These are phyloP conservation scores for Metarhizium humberi DNA, from an alignment of 2,329 filamentous ascomycete genomes.

Conservation along the genomic window DNA sequence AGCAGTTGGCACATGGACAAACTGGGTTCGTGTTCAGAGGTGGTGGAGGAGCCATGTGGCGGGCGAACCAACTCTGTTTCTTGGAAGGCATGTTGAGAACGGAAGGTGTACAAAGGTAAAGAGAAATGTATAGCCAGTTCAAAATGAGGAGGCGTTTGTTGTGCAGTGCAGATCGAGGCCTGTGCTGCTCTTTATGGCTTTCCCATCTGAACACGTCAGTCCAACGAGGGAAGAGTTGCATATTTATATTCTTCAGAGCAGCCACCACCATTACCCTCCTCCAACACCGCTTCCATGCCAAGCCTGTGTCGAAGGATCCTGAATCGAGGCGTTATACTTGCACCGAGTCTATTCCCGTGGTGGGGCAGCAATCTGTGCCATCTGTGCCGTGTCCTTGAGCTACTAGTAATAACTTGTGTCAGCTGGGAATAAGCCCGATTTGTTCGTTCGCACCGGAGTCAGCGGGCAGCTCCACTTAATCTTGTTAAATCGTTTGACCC, in stretches of 20 bases:
- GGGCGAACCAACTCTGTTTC: slow-evolving; percentile 28
- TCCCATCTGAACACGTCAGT: too few species aligned
- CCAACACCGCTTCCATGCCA: not conserved
- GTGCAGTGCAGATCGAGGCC: not conserved
- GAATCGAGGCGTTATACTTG: not conserved
- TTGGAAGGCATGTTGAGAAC: slow-evolving; percentile 20
- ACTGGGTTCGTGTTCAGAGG: slow-evolving; percentile 23
- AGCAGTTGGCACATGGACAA: slow-evolving; percentile 24
- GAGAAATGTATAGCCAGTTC: not conserved
- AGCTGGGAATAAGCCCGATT: not conserved
- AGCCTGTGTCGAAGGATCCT: not conserved
- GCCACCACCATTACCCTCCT: not conserved
- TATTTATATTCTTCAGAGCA: not conserved
- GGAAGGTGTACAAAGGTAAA: not conserved
- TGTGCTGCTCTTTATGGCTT: too few species aligned
- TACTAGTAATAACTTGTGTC: too few species aligned
- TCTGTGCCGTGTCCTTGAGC: not conserved
- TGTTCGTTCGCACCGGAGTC: not conserved
- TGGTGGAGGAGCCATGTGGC: slow-evolving; percentile 29
- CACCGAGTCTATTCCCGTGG: not conserved
- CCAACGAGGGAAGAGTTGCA: not conserved
- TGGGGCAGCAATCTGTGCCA: not conserved
- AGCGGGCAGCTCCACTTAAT: too few species aligned
- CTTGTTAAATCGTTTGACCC: too few species aligned
- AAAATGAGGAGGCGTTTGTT: not conserved